phyloP scores from a whole-genome alignment of 1,139 yeast species.

The Candida frijolesensis region DNA sequence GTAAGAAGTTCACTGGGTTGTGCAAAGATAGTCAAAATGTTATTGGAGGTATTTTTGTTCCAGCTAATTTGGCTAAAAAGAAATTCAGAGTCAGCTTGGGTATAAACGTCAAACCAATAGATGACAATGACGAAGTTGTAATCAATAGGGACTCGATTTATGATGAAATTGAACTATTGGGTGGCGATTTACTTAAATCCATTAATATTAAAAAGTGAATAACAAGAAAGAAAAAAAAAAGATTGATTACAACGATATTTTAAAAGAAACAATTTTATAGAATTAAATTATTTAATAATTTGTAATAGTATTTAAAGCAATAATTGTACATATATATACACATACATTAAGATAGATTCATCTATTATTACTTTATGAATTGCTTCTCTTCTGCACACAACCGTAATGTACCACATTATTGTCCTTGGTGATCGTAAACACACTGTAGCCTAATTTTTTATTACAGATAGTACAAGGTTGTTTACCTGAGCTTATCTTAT shows the following conservation, averaged over 20 bases:
- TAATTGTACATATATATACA: slow-evolving; percentile 4
- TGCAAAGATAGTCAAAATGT: slow-evolving; percentile 57
- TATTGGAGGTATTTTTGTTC: slow-evolving; percentile 81
- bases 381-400: slow-evolving; percentile 33
- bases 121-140: slow-evolving; percentile 52
- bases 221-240: neutral
- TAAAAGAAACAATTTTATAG: slow-evolving; percentile 1
- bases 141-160: slow-evolving; percentile 76
- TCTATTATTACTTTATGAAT: neutral
- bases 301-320: slow-evolving; percentile 2
- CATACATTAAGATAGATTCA: neutral
- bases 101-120: slow-evolving; percentile 68
- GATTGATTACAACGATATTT: neutral
- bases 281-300: slow-evolving; percentile 4
- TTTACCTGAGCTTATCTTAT: slow-evolving; percentile 38
- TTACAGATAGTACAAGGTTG: slow-evolving; percentile 61
- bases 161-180: slow-evolving; percentile 71
- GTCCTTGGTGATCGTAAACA: slow-evolving; percentile 54
- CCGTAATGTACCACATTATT: slow-evolving; percentile 72
- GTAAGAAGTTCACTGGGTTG: slow-evolving; percentile 53
- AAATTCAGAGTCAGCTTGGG: slow-evolving; percentile 83
- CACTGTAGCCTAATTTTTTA: slow-evolving; percentile 63
- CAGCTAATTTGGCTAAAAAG: slow-evolving; percentile 54
- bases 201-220: slow-evolving; percentile 20
- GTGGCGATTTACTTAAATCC: slow-evolving; percentile 62